Percentiles rank a stretch among this genome's conserved stretches.
Evolutionary conservation across 495 filamentous ascomycete species (phyloP).

Genomic region (Lindgomyces ingoldianus): DNA sequence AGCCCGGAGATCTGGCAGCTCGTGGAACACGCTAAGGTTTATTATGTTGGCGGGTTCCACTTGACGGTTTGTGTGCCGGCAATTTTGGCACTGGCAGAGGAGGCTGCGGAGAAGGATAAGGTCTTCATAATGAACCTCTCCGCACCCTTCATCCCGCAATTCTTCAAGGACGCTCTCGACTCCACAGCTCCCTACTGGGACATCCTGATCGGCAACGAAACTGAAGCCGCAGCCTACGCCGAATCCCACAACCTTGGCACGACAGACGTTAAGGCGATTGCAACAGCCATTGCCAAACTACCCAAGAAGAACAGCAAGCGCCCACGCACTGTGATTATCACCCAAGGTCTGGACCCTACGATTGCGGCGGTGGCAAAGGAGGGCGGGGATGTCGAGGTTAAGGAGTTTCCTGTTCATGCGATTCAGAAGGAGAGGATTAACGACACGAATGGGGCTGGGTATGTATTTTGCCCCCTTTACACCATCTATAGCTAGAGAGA

Average conservation of each 20-base stretch:
- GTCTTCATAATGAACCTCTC: constrained; percentile 84
- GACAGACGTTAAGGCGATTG: constrained; percentile 82
- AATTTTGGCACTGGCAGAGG: constrained; percentile 81
- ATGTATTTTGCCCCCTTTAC: constrained; percentile 38
- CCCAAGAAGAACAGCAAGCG: constrained; percentile 87
- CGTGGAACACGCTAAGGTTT: constrained; percentile 82
- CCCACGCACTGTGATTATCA: constrained; percentile 81
- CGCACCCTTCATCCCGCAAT: constrained; percentile 92
- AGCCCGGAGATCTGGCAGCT: constrained; percentile 85
- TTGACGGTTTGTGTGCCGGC: constrained; percentile 87
- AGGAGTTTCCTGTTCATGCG: constrained; percentile 75
- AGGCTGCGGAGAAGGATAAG: constrained; percentile 87
- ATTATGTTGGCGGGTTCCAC: constrained; percentile 92
- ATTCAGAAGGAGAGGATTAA: constrained; percentile 74
- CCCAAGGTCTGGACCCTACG: constrained; percentile 89
- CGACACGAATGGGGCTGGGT: constrained; percentile 95
- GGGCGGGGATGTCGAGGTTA: constrained; percentile 65
- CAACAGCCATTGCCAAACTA: constrained; percentile 77
- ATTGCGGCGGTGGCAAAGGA: constrained; percentile 67
- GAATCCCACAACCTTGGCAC: constrained; percentile 68
- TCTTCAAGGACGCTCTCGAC: constrained; percentile 96
- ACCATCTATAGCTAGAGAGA: not conserved
- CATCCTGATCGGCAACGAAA: constrained; percentile 96
- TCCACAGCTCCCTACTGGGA: constrained; percentile 86
- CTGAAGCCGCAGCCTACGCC: constrained; percentile 83